These are phyloP conservation scores for Lentinula edodes DNA, from an alignment of 768 basidiomycete genomes.

Conservation along the genomic window DNA sequence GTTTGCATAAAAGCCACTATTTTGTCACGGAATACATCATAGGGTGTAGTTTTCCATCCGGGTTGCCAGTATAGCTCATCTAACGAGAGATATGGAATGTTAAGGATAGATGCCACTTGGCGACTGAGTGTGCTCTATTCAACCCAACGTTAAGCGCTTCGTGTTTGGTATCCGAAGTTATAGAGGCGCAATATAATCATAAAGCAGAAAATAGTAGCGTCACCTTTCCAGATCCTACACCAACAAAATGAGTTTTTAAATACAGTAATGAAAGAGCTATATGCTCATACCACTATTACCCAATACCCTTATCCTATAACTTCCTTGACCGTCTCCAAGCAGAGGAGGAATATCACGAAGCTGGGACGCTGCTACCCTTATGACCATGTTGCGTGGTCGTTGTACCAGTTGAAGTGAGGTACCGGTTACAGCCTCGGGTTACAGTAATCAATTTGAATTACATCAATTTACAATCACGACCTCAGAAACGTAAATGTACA, in stretches of 20 bases:
- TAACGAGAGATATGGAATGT: constrained; percentile 29
- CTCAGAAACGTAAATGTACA: too few relatives aligned
- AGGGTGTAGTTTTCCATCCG: constrained; percentile 22
- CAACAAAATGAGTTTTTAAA: not conserved
- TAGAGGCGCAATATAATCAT: too few relatives aligned
- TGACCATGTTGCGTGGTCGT: not conserved
- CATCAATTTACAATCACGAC: too few relatives aligned
- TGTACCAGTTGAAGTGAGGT: not conserved
- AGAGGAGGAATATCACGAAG: constrained; percentile 19
- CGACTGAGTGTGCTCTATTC: constrained; percentile 31
- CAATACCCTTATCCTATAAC: constrained; percentile 39
- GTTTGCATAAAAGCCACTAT: constrained; percentile 23
- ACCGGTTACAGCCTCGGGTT: too few relatives aligned
- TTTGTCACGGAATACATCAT: constrained; percentile 17
- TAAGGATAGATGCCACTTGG: constrained; percentile 29
- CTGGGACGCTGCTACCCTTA: not conserved
- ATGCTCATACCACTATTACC: constrained; percentile 46
- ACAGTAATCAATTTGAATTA: too few relatives aligned
- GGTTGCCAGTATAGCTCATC: constrained; percentile 33
- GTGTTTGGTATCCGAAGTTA: not conserved
- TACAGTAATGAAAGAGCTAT: not conserved
- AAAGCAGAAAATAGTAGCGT: not conserved
- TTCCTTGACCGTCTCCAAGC: constrained; percentile 39
- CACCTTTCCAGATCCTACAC: constrained; percentile 34
- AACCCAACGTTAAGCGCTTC: not conserved